phyloP scores from a whole-genome alignment of 179 eudicot genomes.

The Camellia oleifera region DNA sequence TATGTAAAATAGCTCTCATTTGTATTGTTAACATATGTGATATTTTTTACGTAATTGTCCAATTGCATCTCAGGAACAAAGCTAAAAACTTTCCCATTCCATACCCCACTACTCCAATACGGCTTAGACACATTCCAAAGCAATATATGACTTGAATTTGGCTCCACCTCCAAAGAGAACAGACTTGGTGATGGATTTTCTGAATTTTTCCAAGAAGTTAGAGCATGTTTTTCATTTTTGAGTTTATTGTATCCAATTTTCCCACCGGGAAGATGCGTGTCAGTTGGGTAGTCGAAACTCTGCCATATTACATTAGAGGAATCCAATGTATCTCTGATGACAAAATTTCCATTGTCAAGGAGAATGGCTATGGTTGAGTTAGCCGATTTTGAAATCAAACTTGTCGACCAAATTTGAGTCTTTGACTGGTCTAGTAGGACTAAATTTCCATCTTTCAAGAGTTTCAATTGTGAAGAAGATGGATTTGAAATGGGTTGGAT shows the following conservation, averaged over 20 bases:
- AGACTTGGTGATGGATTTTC: not conserved
- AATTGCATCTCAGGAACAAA: not conserved
- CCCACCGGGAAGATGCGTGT: conserved; percentile 19
- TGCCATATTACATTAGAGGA: conserved; percentile 7
- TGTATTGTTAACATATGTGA: not conserved
- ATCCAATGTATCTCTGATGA: conserved; percentile 2
- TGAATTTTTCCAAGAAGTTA: not conserved
- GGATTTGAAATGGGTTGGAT: not conserved
- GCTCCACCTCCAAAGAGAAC: not conserved
- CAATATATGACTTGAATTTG: not conserved
- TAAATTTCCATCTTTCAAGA: conserved; percentile 11
- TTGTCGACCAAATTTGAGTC: conserved; percentile 4
- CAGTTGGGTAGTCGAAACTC: conserved; percentile 9
- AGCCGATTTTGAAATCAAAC: not conserved
- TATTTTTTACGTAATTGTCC: not conserved
- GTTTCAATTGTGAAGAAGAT: not conserved
- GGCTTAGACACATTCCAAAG: not conserved
- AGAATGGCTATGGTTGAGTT: conserved; percentile 17
- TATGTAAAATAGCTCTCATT: not conserved
- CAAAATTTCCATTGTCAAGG: conserved; percentile 22
- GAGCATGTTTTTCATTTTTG: not conserved
- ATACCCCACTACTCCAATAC: conserved; percentile 1
- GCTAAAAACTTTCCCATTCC: not conserved
- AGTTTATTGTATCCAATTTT: conserved; percentile 18
- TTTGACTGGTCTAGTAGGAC: not conserved